Conservation (phyloP, 1,139 yeast genomes). For the Taiozyma sp. region DNA sequence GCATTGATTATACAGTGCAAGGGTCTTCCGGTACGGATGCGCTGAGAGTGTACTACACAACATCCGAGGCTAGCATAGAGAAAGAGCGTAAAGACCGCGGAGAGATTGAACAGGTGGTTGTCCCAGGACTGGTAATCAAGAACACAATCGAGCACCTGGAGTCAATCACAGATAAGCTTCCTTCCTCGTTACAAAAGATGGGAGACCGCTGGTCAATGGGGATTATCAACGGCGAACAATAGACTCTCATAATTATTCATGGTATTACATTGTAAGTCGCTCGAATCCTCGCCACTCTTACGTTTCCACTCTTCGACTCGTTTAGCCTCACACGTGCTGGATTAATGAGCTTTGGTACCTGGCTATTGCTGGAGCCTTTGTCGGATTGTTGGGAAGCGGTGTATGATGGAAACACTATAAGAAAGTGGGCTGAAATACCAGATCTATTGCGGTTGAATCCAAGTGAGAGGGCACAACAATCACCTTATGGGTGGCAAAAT, state of each 20-base stretch:
- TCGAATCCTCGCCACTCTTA: too few relatives aligned
- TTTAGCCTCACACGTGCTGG: too few relatives aligned
- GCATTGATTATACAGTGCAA: constrained; percentile 32
- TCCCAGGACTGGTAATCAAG: constrained; percentile 28
- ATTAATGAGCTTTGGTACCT: too few relatives aligned
- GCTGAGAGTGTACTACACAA: constrained; percentile 39
- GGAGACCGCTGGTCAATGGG: constrained; percentile 27
- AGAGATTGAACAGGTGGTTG: constrained; percentile 33
- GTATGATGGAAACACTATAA: too few relatives aligned
- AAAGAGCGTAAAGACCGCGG: constrained; percentile 28
- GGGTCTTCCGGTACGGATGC: constrained; percentile 27
- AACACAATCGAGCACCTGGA: constrained; percentile 29
- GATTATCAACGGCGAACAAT: neutral
- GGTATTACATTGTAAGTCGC: too few relatives aligned
- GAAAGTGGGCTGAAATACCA: too few relatives aligned
- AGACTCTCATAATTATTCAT: neutral
- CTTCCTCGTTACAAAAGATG: constrained; percentile 27
- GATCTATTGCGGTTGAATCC: too few relatives aligned
- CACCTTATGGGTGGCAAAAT: too few relatives aligned
- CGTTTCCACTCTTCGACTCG: neutral
- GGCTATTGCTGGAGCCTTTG: too few relatives aligned
- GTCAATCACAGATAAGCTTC: constrained; percentile 29
- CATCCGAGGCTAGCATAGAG: constrained; percentile 19
- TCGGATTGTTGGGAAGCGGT: too few relatives aligned
- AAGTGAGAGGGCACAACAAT: too few relatives aligned